phyloP scores from a whole-genome alignment of 495 filamentous ascomycete species.

The Neurospora sp. region DNA sequence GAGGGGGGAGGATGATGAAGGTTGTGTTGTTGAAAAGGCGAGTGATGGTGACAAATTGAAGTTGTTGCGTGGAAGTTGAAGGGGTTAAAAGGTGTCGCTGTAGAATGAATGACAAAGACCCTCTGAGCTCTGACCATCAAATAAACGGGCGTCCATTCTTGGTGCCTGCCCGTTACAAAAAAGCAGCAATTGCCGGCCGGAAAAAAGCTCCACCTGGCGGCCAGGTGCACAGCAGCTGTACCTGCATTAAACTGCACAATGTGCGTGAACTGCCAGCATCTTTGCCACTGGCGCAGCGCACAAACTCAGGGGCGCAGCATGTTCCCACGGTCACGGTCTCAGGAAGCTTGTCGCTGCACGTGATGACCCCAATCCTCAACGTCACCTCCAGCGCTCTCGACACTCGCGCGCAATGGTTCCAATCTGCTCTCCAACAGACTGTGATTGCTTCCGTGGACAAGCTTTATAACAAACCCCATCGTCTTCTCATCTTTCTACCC shows the following conservation, averaged over 20 bases:
- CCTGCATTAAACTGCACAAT: not conserved
- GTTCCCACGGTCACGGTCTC: not conserved
- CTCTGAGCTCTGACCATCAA: not conserved
- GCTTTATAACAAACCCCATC: rapidly evolving
- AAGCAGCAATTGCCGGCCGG: not conserved
- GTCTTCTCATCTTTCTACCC: rapidly evolving
- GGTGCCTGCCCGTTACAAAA: not conserved
- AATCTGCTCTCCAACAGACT: not conserved
- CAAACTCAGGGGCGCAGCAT: not conserved
- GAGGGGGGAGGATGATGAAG: not conserved
- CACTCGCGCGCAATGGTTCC: not conserved
- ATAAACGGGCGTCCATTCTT: not conserved
- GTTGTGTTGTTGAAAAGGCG: not conserved
- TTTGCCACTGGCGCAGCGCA: not conserved
- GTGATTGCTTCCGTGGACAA: not conserved
- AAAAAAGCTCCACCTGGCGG: not conserved
- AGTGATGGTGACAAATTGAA: not conserved
- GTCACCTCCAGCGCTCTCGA: not conserved
- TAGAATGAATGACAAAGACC: not conserved
- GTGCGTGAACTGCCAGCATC: not conserved
- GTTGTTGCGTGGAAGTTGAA: not conserved
- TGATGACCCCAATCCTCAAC: not conserved
- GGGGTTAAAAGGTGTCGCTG: not conserved
- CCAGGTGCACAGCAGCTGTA: not conserved
- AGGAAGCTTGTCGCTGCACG: not conserved